Percentiles rank a stretch among this genome's conserved stretches.
These are phyloP conservation scores for Myriangium duriaei DNA, from an alignment of 2,329 filamentous ascomycete genomes.

Conservation along the genomic window DNA sequence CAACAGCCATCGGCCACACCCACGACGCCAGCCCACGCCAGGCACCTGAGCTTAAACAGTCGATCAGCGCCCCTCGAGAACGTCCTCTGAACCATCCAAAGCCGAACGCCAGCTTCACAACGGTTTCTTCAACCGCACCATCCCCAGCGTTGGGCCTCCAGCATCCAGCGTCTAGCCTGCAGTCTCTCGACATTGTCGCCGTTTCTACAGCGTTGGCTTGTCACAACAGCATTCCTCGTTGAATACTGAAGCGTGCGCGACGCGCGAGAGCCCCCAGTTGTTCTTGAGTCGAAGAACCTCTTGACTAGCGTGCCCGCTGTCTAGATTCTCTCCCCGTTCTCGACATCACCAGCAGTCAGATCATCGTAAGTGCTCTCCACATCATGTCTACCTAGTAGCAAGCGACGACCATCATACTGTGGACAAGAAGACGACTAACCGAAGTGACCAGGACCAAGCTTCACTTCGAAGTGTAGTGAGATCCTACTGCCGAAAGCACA, in stretches of 20 bases:
- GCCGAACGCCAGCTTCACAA: conserved; percentile 13
- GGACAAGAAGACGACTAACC: too few relatives aligned
- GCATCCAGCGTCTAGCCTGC: conserved; percentile 8
- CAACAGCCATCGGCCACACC: conserved; percentile 29
- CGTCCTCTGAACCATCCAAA: conserved; percentile 15
- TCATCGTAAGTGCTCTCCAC: too few relatives aligned
- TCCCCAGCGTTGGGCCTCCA: too few relatives aligned
- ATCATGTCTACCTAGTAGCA: too few relatives aligned
- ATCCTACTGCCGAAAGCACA: too few relatives aligned
- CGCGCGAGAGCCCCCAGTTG: conserved; percentile 2
- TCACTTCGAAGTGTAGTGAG: too few relatives aligned
- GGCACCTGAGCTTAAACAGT: conserved; percentile 38
- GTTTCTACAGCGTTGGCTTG: background rate
- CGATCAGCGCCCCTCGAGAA: conserved; percentile 31
- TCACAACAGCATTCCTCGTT: conserved; percentile 6
- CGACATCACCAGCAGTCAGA: too few relatives aligned
- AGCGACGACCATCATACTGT: too few relatives aligned
- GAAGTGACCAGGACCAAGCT: too few relatives aligned
- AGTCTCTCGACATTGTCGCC: conserved; percentile 1
- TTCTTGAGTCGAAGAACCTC: background rate
- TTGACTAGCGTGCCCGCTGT: conserved; percentile 6
- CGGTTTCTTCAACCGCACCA: conserved; percentile 11
- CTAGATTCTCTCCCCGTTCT: conserved; percentile 1
- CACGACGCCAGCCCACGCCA: conserved; percentile 23
- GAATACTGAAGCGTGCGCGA: conserved; percentile 9